These are phyloP conservation scores for Creolimax fragrantissima DNA, from an alignment of 78 protist genomes.

Conservation along the genomic window DNA sequence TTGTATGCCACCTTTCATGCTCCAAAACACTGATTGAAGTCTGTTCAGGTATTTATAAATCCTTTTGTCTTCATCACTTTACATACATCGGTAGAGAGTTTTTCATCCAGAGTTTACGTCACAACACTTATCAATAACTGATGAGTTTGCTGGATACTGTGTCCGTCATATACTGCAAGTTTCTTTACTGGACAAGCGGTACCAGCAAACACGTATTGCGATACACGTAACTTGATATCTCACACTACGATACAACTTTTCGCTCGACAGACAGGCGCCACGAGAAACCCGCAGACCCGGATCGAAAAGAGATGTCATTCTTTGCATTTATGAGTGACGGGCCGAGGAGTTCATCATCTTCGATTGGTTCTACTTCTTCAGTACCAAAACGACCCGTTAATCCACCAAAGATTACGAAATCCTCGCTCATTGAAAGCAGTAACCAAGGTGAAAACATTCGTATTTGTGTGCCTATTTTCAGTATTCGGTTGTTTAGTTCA, in stretches of 20 bases:
- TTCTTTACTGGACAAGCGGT: too few species aligned
- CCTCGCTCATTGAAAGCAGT: background rate
- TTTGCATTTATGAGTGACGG: background rate
- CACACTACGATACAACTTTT: background rate
- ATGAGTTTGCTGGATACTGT: background rate
- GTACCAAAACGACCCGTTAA: background rate
- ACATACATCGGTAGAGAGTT: too few species aligned
- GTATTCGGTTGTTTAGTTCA: background rate
- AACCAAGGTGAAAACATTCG: background rate
- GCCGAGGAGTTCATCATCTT: background rate
- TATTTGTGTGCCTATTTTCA: background rate
- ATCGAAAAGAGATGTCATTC: background rate
- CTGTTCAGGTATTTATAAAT: background rate
- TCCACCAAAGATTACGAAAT: background rate
- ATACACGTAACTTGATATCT: too few species aligned
- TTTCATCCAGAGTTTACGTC: background rate
- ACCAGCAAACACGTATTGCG: too few species aligned
- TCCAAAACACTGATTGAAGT: background rate
- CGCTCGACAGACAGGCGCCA: background rate
- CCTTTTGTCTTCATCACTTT: background rate
- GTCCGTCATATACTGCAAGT: background rate
- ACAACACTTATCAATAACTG: background rate
- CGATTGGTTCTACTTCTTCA: background rate
- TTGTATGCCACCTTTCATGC: background rate
- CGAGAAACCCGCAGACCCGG: background rate